Evolutionary conservation across 2,329 filamentous ascomycete species (phyloP).

Genomic region (Colletotrichum sojae): DNA sequence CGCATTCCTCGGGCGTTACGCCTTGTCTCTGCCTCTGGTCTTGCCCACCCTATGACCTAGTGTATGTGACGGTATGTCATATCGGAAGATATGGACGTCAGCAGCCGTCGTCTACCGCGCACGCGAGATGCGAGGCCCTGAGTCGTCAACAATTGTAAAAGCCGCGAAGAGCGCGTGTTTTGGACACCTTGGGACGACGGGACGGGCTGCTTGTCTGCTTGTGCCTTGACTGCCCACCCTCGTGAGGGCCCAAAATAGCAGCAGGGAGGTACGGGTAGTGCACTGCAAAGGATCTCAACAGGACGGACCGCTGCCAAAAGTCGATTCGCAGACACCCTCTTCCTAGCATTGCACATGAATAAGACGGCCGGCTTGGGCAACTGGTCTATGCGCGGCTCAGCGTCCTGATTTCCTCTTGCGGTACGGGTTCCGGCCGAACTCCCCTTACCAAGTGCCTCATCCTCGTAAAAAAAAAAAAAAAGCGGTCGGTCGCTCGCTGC

Average conservation of each 20-base stretch:
- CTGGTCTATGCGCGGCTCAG: slow-evolving; percentile 19
- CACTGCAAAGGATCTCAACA: slow-evolving; percentile 2
- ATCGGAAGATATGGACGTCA: slow-evolving; percentile 19
- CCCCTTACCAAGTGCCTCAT: slow-evolving; percentile 8
- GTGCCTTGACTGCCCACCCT: neutral
- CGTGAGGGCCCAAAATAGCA: slow-evolving; percentile 35
- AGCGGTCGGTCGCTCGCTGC: slow-evolving; percentile 2
- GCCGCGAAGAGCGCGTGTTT: slow-evolving; percentile 18
- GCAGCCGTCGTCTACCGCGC: neutral
- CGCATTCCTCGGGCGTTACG: slow-evolving; percentile 39
- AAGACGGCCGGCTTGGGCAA: slow-evolving; percentile 20
- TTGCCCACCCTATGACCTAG: neutral
- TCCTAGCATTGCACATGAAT: slow-evolving; percentile 20
- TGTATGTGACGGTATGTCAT: slow-evolving; percentile 16
- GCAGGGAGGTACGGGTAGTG: slow-evolving; percentile 14
- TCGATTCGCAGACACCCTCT: slow-evolving; percentile 29
- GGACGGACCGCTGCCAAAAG: neutral
- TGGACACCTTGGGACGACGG: slow-evolving; percentile 21
- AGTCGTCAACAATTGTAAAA: slow-evolving; percentile 8
- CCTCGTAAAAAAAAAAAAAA: slow-evolving; percentile 5
- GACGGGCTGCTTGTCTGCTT: slow-evolving; percentile 5
- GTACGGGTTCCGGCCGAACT: slow-evolving; percentile 27
- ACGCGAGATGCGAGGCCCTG: neutral
- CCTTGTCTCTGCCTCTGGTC: slow-evolving; percentile 19
- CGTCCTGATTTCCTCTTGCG: slow-evolving; percentile 1